A percentile compares a stretch with the other conserved stretches of the same genome.
phyloP scores from a whole-genome alignment of 805 yeast species.

The Kurtzmaniella cleridarum region DNA sequence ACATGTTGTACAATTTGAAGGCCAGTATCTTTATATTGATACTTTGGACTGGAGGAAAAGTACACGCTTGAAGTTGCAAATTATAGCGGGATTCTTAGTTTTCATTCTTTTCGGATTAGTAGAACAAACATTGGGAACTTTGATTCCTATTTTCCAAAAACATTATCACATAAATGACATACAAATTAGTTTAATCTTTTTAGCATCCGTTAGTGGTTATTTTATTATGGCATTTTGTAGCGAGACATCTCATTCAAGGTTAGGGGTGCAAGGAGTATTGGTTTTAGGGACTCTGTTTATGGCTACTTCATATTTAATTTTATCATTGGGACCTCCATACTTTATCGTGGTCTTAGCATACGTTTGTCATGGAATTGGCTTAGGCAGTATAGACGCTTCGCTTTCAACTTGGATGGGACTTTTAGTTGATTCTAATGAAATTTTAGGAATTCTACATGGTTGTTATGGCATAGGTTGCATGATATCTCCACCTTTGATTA shows the following conservation, averaged over 20 bases:
- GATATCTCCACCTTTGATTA: conserved; percentile 43
- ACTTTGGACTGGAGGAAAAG: conserved; percentile 36
- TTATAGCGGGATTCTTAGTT: conserved; percentile 30
- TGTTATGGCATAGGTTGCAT: conserved; percentile 51
- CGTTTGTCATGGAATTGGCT: conserved; percentile 46
- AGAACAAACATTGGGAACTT: conserved; percentile 58
- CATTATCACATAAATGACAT: conserved; percentile 46
- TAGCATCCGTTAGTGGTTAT: conserved; percentile 53
- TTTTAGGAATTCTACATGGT: conserved; percentile 49
- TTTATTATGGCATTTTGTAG: conserved; percentile 46
- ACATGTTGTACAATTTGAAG: conserved; percentile 19
- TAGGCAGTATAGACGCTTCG: conserved; percentile 52
- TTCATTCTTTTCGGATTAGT: conserved; percentile 49
- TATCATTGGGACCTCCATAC: conserved; percentile 39
- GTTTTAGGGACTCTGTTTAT: conserved; percentile 28
- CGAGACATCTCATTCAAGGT: conserved; percentile 31
- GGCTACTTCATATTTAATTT: conserved; percentile 31
- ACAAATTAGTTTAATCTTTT: conserved; percentile 43
- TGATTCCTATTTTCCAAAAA: conserved; percentile 46
- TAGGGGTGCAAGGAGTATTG: conserved; percentile 48
- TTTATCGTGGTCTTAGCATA: conserved; percentile 33
- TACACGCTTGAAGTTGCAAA: conserved; percentile 36
- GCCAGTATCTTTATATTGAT: conserved; percentile 25
- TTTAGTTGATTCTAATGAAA: conserved; percentile 42
- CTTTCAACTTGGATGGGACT: conserved; percentile 50